Base-by-base conservation (phyloP, 2,329 filamentous ascomycete species). In the Aspergillus sp. region DNA sequence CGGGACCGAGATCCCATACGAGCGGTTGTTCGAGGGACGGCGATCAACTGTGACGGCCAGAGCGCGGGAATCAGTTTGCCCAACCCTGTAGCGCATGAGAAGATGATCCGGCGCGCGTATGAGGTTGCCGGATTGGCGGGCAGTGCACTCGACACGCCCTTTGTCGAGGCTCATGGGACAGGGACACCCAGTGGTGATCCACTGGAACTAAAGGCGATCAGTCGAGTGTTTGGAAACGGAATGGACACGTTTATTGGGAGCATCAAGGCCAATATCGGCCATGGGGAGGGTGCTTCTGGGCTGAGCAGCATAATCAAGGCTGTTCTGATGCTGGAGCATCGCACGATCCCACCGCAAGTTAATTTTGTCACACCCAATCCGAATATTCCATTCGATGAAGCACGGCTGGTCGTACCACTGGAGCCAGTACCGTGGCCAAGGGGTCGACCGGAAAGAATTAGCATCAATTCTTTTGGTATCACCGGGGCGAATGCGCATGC, bases 381-480 rank as follows among this genome's bases (percentile, higher is more conserved):
- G 3, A 51, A 58, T 2, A 62, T 64, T 49, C 59, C 55, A 13
- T 54, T 64, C 15, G 17, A 58, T 1, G 7, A 25, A 8, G 34
- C 52, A 23, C 25, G 48, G 4, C 41, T 61, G 3, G n/a, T 45
- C 1, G 45, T 64, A 2, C 64, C 56, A 2, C 25, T 46, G 2
- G 22, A 55, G 15, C 15, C 52, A 1, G 22, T 50, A 3, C 55
- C 62, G 15, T 73, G 71, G 69, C 69, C 71, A 0, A 48, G 30
- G 22, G 2, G 50, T 34, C 19, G 46, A 34, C 25, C 57, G 3
- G 64, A 66, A 15, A 53, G 70, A 28, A 62, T 66, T 13, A 68
- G 67, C 22, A 64, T 75, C 13, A 75, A 74, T 53, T 67, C 61
- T 0, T 74, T 73, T 55, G 72, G 73, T 2, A 69, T 70, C 65